These are phyloP conservation scores for Scalesia atractyloides DNA, from an alignment of 129 eudicot species.

Conservation along the genomic window DNA sequence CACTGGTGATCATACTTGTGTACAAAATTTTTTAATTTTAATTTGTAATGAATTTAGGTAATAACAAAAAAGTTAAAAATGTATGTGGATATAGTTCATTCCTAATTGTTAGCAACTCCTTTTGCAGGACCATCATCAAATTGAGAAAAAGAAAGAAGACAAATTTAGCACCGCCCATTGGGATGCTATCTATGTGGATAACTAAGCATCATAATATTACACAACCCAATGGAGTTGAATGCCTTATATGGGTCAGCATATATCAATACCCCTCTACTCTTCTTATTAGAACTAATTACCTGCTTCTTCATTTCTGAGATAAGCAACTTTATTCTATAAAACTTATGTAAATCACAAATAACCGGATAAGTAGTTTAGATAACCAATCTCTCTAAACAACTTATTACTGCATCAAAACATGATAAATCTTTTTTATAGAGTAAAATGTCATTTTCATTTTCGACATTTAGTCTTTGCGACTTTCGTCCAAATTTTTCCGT, in stretches of 20 bases:
- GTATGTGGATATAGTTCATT: not conserved
- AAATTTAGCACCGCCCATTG: not conserved
- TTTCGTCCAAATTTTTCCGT: too few relatives aligned
- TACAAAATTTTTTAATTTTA: too few relatives aligned
- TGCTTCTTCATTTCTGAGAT: too few relatives aligned
- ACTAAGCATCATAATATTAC: not conserved
- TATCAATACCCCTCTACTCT: not conserved
- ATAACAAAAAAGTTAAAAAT: not conserved
- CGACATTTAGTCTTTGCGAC: too few relatives aligned
- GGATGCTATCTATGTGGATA: not conserved
- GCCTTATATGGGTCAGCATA: not conserved
- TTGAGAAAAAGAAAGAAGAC: slow-evolving; percentile 5
- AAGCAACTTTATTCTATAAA: not conserved
- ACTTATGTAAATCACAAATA: not conserved
- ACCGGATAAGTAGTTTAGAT: not conserved
- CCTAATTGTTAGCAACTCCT: not conserved
- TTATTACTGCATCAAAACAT: not conserved
- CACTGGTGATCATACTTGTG: too few relatives aligned
- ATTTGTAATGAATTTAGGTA: not conserved
- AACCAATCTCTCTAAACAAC: not conserved
- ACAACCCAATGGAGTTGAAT: not conserved
- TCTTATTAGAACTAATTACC: not conserved
- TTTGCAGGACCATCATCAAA: slow-evolving; percentile 13
- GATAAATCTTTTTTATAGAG: not conserved
- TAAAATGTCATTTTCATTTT: too few relatives aligned